Percentiles rank a stretch among this genome's conserved stretches.
Evolutionary conservation across 129 eudicot genomes (phyloP).

Genomic region (Escallonia rubra): DNA sequence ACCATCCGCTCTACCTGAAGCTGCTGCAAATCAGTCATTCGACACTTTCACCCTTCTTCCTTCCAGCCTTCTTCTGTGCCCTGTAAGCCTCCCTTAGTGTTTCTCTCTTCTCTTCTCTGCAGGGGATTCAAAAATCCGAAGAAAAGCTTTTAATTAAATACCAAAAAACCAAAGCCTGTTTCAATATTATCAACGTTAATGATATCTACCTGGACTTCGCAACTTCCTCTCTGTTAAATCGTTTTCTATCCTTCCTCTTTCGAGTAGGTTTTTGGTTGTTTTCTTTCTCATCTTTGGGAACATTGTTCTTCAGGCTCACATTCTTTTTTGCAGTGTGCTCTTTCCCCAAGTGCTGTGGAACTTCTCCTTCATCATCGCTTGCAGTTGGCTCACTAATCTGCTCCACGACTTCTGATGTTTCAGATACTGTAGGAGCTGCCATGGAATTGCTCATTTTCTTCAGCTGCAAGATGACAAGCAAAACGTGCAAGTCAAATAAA

Average conservation of each 20-base stretch:
- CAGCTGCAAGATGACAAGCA: slow-evolving; percentile 42
- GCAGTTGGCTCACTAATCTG: slow-evolving; percentile 37
- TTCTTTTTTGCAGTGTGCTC: slow-evolving; percentile 16
- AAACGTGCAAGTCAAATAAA: neutral
- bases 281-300: slow-evolving; percentile 26
- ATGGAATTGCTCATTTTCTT: slow-evolving; percentile 62
- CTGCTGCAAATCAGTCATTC: slow-evolving; percentile 14
- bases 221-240: slow-evolving; percentile 59
- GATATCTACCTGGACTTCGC: slow-evolving; percentile 54
- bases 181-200: too few species aligned
- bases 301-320: slow-evolving; percentile 7
- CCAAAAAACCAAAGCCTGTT: neutral
- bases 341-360: slow-evolving; percentile 14
- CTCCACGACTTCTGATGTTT: slow-evolving; percentile 32
- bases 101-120: slow-evolving; percentile 72
- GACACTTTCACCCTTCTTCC: slow-evolving; percentile 11
- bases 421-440: slow-evolving; percentile 28
- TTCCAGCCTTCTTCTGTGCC: slow-evolving; percentile 14
- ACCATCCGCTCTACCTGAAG: neutral
- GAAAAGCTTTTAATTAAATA: neutral
- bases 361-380: slow-evolving; percentile 11
- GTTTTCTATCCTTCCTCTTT: slow-evolving; percentile 49
- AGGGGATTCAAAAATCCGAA: neutral
- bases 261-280: slow-evolving; percentile 17
- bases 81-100: slow-evolving; percentile 40